These are phyloP conservation scores for Cryptosporidium andersoni DNA, from an alignment of 169 alveolate genomes.

Conservation along the genomic window DNA sequence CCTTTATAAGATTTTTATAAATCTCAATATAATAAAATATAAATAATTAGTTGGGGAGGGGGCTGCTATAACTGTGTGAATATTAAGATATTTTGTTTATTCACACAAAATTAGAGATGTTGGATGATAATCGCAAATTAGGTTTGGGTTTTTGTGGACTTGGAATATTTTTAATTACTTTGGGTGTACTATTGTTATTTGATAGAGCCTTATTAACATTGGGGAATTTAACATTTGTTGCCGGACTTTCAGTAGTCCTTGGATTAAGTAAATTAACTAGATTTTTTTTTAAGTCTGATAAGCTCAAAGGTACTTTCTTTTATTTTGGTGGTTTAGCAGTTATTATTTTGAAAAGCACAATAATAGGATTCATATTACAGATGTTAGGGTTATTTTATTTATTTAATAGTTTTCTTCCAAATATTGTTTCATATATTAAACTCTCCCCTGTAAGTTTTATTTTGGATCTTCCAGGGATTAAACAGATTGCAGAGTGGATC, in stretches of 20 bases:
- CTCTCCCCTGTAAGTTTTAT: constrained; percentile 69
- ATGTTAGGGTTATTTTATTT: constrained; percentile 60
- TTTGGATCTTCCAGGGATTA: constrained; percentile 65
- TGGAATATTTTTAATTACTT: constrained; percentile 51
- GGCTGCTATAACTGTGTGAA: not conserved
- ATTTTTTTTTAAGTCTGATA: constrained; percentile 57
- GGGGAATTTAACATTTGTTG: constrained; percentile 64
- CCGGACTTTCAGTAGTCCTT: constrained; percentile 39
- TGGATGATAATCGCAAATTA: constrained; percentile 59
- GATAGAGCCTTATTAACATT: constrained; percentile 51
- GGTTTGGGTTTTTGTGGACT: constrained; percentile 69
- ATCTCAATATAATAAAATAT: not conserved
- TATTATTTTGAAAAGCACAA: constrained; percentile 62
- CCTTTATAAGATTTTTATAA: not conserved
- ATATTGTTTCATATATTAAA: constrained; percentile 68
- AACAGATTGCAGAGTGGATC: constrained; percentile 67
- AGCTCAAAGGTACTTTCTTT: constrained; percentile 62
- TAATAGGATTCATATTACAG: constrained; percentile 59
- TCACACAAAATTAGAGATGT: constrained; percentile 2
- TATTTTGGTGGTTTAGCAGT: constrained; percentile 61
- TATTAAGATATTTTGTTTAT: not conserved
- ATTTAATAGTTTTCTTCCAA: constrained; percentile 55
- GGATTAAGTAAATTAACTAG: constrained; percentile 63
- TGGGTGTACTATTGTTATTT: constrained; percentile 50
- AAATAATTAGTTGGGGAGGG: not conserved